Percentiles rank a stretch among this genome's conserved stretches.
Conservation (phyloP, 345 rosid species). For the Acer negundo region DNA sequence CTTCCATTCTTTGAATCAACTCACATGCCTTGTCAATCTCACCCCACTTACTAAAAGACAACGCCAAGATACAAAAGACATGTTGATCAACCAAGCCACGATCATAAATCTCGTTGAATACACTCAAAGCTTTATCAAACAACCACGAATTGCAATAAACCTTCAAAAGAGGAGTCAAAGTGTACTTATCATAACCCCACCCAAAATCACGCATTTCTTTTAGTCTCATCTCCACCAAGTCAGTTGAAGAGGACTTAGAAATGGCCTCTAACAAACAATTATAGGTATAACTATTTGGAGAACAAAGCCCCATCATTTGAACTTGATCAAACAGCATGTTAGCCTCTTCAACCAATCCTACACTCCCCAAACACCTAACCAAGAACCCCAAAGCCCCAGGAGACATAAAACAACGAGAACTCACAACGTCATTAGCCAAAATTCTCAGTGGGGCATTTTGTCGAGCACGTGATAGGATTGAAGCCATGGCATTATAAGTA, state of each 20-base stretch:
- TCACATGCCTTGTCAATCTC: constrained; percentile 73
- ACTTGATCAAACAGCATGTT: constrained; percentile 63
- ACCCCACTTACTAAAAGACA: constrained; percentile 70
- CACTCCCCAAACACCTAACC: constrained; percentile 72
- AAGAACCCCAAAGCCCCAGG: constrained; percentile 85
- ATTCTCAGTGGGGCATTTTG: constrained; percentile 64
- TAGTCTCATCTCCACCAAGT: constrained; percentile 62
- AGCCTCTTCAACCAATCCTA: constrained; percentile 70
- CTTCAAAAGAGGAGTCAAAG: constrained; percentile 75
- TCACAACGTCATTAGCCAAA: constrained; percentile 46
- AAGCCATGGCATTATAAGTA: constrained; percentile 84
- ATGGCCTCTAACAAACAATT: constrained; percentile 81
- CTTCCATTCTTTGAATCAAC: constrained; percentile 70
- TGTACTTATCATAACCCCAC: constrained; percentile 57
- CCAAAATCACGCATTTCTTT: constrained; percentile 67
- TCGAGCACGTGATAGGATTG: constrained; percentile 92
- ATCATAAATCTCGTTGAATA: constrained; percentile 54
- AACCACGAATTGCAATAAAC: constrained; percentile 61
- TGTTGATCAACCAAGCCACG: constrained; percentile 74
- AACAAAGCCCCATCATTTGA: constrained; percentile 56
- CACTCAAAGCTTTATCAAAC: constrained; percentile 51
- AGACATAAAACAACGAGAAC: constrained; percentile 58
- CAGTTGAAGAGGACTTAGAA: constrained; percentile 53
- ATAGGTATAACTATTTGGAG: constrained; percentile 65
- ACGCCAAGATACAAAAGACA: constrained; percentile 53